Conservation (phyloP, 75 land plant species). For the Cupressus sempervirens region DNA sequence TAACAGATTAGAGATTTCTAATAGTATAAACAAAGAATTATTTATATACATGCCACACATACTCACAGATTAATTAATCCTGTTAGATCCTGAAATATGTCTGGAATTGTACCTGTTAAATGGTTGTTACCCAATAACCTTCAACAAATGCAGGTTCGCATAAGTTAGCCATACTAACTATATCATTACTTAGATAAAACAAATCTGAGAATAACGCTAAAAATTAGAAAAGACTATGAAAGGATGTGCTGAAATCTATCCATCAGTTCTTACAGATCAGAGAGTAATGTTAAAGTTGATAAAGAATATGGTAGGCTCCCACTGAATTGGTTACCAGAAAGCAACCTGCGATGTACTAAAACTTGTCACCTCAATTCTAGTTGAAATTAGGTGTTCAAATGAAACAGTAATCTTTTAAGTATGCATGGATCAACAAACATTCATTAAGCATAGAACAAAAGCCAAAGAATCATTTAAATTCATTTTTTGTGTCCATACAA, state of each 20-base stretch:
- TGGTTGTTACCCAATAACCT: constrained; percentile 64
- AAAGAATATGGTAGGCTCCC: constrained; percentile 28
- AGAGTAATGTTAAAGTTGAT: constrained; percentile 13
- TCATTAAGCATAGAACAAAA: no score
- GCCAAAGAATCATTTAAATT: no score
- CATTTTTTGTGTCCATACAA: no score
- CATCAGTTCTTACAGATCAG: constrained; percentile 15
- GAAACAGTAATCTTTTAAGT: no score
- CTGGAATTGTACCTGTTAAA: constrained; percentile 64
- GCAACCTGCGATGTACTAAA: neutral
- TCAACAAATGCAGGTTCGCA: neutral
- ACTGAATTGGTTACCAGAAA: constrained; percentile 22
- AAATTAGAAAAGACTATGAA: constrained; percentile 14
- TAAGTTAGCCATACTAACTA: no score
- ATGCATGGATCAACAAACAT: no score
- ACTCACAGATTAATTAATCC: constrained; percentile 41
- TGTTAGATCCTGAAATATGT: constrained; percentile 44
- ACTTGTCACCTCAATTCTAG: no score
- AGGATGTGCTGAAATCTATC: neutral
- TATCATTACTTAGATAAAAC: constrained; percentile 9
- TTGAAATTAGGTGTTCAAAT: no score
- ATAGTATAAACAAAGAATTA: no score
- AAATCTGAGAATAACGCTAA: constrained; percentile 11
- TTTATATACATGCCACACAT: neutral
- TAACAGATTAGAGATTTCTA: no score